Base-by-base conservation (phyloP, 768 basidiomycete genomes). In the Chalciporus piperatus region DNA sequence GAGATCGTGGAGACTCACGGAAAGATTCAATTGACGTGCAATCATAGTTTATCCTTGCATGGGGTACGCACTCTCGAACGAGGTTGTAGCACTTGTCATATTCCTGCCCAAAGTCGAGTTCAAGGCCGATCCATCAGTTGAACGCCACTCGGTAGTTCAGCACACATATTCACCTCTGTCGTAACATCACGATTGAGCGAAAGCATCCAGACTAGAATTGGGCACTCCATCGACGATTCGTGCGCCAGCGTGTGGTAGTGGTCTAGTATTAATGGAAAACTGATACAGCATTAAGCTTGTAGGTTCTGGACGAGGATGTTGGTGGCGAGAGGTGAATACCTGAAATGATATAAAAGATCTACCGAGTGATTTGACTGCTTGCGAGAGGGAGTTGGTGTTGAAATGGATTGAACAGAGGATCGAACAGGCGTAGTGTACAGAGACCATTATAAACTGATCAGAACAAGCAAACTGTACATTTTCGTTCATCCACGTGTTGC, bases 131-230 rank as follows among this genome's bases (percentile, higher is more conserved):
- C 32, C 30, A 17, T 32, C 51, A 41, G 43, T 49, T 47, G 42
- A 20, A 51, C 58, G 45, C 56, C 41, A 49, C 48, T 41, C 6
- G 41, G 48, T 20, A 25, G 40, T 48, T 23, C 39, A 39, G 22
- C 4, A 27, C 27, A 27, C 22, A 63, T 79, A 56, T n/a, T n/a
- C 61, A 84, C 87, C 66, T 83, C 79, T 67, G 75, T 73, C 12
- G 82, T 79, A 63, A 89, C 81, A 66, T 88, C 85, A 48, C 87
- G 75, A 59, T 89, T 89, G 63, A 88, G 69, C 5, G 84, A 85
- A 45, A 90, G 71, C 84, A 89, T 88, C 87, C 87, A 90, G 20
- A 87, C 83, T 23, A 90, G 76, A 55, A 89, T 81, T 11, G 85
- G 84, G 63, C 80, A 83, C 50, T 84, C 83, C 72, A 77, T 69